These are phyloP conservation scores for Globisporangium nodosum DNA, from an alignment of 352 stramenopile genomes.

Conservation along the genomic window DNA sequence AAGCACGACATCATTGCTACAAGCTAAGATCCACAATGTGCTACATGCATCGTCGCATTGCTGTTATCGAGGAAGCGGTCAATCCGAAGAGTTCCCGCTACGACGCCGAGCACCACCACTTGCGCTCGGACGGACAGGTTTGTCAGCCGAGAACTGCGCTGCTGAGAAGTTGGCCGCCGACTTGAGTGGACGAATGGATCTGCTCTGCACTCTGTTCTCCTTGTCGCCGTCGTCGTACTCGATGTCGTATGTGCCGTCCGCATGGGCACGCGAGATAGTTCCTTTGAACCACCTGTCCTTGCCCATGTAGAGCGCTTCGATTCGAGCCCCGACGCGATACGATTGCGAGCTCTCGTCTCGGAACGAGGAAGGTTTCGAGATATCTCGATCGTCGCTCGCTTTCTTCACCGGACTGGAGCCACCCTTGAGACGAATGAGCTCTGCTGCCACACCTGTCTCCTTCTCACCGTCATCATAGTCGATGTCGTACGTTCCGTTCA, in stretches of 20 bases:
- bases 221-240: constrained; percentile 68
- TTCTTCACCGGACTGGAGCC: constrained; percentile 16
- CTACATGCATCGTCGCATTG: neutral
- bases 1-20: too few relatives aligned
- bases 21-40: too few relatives aligned
- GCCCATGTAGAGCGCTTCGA: constrained; percentile 69
- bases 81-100: constrained; percentile 47
- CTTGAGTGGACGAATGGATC: constrained; percentile 20
- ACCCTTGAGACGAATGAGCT: constrained; percentile 30
- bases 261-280: constrained; percentile 33
- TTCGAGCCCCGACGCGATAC: constrained; percentile 10
- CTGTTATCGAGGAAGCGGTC: neutral
- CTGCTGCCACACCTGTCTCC: constrained; percentile 23
- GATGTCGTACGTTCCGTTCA: constrained; percentile 68
- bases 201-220: constrained; percentile 21
- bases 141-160: constrained; percentile 29
- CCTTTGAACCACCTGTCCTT: constrained; percentile 57
- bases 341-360: neutral
- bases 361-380: neutral
- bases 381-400: constrained; percentile 11
- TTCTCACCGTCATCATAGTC: constrained; percentile 78
- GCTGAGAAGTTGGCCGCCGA: constrained; percentile 37
- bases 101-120: constrained; percentile 25
- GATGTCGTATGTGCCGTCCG: constrained; percentile 54
- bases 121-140: constrained; percentile 25